Conservation (phyloP, 352 stramenopile species). For the Globisporangium megalacanthum region DNA sequence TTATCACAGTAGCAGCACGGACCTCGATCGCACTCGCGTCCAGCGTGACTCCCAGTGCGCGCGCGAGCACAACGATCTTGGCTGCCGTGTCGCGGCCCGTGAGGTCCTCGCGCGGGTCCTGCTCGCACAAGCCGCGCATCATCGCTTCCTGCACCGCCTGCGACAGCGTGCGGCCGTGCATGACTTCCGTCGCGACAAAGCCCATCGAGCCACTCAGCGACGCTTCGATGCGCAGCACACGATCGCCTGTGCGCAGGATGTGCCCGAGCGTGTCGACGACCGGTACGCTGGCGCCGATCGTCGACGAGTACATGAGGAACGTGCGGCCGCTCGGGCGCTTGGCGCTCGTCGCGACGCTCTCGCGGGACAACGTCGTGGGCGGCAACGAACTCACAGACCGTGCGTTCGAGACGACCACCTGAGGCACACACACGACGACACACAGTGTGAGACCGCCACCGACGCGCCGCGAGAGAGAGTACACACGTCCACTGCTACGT, state of each 20-base stretch:
- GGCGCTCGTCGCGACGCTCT: constrained; percentile 39
- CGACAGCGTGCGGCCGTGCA: constrained; percentile 61
- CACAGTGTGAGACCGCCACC: background rate
- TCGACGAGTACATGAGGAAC: constrained; percentile 81
- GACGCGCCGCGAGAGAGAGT: background rate
- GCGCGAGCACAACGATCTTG: constrained; percentile 67
- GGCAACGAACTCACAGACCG: constrained; percentile 48
- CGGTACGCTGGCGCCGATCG: constrained; percentile 60
- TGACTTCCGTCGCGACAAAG: constrained; percentile 67
- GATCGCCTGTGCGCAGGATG: constrained; percentile 67
- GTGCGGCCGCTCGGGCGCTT: constrained; percentile 32
- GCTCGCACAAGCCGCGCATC: constrained; percentile 57
- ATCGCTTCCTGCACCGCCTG: constrained; percentile 45
- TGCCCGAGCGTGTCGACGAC: constrained; percentile 73
- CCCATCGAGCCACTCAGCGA: constrained; percentile 71
- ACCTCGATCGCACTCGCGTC: constrained; percentile 36
- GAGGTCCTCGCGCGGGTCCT: constrained; percentile 65
- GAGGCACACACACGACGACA: background rate
- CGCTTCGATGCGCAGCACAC: constrained; percentile 47
- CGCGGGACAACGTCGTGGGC: constrained; percentile 37
- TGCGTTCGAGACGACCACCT: constrained; percentile 64
- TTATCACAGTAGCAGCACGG: background rate
- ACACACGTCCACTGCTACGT: background rate
- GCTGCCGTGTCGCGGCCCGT: constrained; percentile 54
- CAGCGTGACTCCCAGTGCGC: constrained; percentile 54